Evolutionary conservation across 257 asterid species (phyloP).

Genomic region (Pogostemon cablin): DNA sequence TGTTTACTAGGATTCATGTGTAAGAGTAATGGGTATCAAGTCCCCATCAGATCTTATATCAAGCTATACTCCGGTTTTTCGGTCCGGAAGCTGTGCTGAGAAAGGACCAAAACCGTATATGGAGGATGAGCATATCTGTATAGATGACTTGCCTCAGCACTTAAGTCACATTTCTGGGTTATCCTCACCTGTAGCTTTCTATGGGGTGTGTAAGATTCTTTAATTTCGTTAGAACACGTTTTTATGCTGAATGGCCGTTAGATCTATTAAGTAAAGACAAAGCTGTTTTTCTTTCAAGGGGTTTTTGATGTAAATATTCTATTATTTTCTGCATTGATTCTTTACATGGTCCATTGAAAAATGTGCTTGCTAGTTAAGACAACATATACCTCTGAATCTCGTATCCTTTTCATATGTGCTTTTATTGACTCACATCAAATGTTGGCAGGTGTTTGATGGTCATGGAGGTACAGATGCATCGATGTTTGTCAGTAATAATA

Average conservation of each 20-base stretch:
- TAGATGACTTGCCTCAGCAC: slow-evolving; percentile 71
- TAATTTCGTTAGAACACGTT: neutral
- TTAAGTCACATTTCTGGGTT: slow-evolving; percentile 50
- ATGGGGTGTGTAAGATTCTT: slow-evolving; percentile 63
- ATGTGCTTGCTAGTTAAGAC: slow-evolving; percentile 8
- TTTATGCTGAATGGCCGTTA: neutral
- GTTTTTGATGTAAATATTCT: neutral
- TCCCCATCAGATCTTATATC: slow-evolving; percentile 60
- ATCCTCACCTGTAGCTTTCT: slow-evolving; percentile 80
- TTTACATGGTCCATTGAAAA: neutral
- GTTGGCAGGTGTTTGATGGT: slow-evolving; percentile 89
- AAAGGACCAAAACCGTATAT: slow-evolving; percentile 88
- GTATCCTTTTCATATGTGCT: neutral
- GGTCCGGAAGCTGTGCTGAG: slow-evolving; percentile 95
- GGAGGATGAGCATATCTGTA: slow-evolving; percentile 93
- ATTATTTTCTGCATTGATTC: too few species aligned
- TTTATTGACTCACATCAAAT: slow-evolving; percentile 22
- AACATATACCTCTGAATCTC: neutral
- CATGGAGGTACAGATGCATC: slow-evolving; percentile 98
- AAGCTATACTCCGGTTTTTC: slow-evolving; percentile 63
- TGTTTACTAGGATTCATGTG: slow-evolving; percentile 54
- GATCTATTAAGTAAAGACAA: neutral
- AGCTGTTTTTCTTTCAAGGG: neutral
- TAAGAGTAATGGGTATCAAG: slow-evolving; percentile 38
- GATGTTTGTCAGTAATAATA: slow-evolving; percentile 61